These are phyloP conservation scores for Neofusicoccum umdonicola DNA, from an alignment of 2,329 filamentous ascomycete species.

Conservation along the genomic window DNA sequence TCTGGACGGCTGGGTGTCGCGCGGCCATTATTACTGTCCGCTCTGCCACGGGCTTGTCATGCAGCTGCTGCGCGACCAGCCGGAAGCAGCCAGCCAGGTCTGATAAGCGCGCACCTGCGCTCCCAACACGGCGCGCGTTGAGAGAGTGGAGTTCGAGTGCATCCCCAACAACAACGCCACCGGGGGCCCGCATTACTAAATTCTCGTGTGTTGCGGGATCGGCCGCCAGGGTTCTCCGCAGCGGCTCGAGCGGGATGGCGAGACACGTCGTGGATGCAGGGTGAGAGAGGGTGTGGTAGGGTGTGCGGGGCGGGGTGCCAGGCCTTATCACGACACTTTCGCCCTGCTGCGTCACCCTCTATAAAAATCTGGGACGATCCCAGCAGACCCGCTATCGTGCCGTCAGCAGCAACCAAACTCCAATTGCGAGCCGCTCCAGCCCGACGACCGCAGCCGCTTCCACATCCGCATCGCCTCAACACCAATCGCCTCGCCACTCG, in stretches of 20 bases:
- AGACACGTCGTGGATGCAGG: neutral
- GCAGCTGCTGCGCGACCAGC: neutral
- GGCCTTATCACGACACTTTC: neutral
- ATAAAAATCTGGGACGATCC: neutral
- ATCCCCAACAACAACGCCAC: slow-evolving; percentile 2
- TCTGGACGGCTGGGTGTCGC: neutral
- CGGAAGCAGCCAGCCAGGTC: neutral
- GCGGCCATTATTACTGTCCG: slow-evolving; percentile 4
- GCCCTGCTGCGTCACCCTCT: neutral
- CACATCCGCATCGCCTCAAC: too few species aligned
- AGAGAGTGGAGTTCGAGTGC: neutral
- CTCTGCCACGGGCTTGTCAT: slow-evolving; percentile 1
- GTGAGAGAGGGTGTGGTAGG: neutral
- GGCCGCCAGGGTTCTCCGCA: neutral
- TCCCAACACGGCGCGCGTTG: too few species aligned
- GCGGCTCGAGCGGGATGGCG: neutral
- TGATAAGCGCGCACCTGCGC: neutral
- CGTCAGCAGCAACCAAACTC: neutral
- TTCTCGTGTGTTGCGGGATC: neutral
- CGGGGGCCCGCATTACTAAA: neutral
- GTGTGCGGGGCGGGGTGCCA: neutral
- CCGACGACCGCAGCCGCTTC: too few species aligned
- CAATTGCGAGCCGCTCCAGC: too few species aligned
- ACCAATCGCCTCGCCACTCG: too few species aligned
- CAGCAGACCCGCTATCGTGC: neutral